A percentile compares a stretch with the other conserved stretches of the same genome.
Conservation (phyloP, 2,329 filamentous ascomycete species). For the Neonectria faginata region DNA sequence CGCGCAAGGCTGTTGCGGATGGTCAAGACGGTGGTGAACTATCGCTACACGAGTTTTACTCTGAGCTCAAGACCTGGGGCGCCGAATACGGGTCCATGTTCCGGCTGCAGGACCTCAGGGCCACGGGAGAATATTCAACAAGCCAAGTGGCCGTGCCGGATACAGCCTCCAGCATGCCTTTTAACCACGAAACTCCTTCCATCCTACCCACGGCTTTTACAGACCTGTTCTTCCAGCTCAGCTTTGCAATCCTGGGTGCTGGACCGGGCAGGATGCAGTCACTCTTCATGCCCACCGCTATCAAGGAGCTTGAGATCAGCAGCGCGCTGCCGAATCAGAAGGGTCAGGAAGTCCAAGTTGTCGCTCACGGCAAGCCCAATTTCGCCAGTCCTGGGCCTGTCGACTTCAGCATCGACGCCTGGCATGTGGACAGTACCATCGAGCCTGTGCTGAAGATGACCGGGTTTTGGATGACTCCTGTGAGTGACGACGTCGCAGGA, state of each 20-base stretch:
- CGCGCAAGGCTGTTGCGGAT: too few relatives aligned
- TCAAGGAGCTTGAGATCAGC: slow-evolving; percentile 49
- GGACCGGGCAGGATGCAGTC: slow-evolving; percentile 46
- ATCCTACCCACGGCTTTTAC: slow-evolving; percentile 60
- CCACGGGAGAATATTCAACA: slow-evolving; percentile 32
- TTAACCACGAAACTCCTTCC: slow-evolving; percentile 55
- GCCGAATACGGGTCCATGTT: too few relatives aligned
- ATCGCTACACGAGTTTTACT: too few relatives aligned
- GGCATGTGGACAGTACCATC: slow-evolving; percentile 23
- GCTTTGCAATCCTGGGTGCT: slow-evolving; percentile 54
- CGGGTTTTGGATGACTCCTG: slow-evolving; percentile 55
- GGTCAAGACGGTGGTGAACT: too few relatives aligned
- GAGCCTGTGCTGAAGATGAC: slow-evolving; percentile 51
- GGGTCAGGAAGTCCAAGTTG: slow-evolving; percentile 42
- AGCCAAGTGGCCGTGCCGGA: slow-evolving; percentile 55
- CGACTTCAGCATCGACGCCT: slow-evolving; percentile 52
- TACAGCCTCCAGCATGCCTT: slow-evolving; percentile 59
- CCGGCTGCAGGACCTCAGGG: slow-evolving; percentile 23
- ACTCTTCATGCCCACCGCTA: slow-evolving; percentile 53
- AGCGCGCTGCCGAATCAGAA: slow-evolving; percentile 43
- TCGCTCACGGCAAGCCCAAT: slow-evolving; percentile 44
- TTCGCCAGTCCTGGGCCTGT: slow-evolving; percentile 43
- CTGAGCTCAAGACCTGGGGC: too few relatives aligned
- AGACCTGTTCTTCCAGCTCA: slow-evolving; percentile 58
- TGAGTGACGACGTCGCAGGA: slow-evolving; percentile 49